Evolutionary conservation across 2,329 filamentous ascomycete species (phyloP).

Genomic region (Fusarium luffae): DNA sequence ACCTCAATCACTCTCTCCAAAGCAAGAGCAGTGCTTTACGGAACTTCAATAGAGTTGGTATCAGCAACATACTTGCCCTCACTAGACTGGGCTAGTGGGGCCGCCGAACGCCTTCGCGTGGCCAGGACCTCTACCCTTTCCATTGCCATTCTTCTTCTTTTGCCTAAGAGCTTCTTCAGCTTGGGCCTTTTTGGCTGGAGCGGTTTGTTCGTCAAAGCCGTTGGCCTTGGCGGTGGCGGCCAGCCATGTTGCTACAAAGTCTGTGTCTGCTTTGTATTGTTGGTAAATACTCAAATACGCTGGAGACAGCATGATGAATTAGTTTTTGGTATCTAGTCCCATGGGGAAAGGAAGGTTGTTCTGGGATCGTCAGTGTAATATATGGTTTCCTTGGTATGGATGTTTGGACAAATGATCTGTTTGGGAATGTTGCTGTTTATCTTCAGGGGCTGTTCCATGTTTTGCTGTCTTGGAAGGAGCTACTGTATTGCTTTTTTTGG

Average conservation of each 20-base stretch:
- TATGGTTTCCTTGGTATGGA: too few species aligned
- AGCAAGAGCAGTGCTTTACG: constrained; percentile 14
- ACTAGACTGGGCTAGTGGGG: neutral
- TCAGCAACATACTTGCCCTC: constrained; percentile 14
- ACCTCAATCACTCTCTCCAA: constrained; percentile 35
- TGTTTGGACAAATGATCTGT: too few species aligned
- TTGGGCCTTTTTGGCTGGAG: accelerated
- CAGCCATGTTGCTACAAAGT: constrained; percentile 32
- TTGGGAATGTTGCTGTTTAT: too few species aligned
- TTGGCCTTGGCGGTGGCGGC: constrained; percentile 29
- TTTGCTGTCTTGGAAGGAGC: neutral
- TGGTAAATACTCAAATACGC: constrained; percentile 17
- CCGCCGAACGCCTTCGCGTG: neutral
- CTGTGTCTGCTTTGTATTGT: constrained; percentile 39
- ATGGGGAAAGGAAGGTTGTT: too few species aligned
- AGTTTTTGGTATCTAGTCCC: too few species aligned
- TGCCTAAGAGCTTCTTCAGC: accelerated
- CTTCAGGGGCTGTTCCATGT: neutral
- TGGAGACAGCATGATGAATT: neutral
- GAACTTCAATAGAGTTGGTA: constrained; percentile 14
- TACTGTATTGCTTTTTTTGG: neutral
- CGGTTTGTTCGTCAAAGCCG: constrained; percentile 6
- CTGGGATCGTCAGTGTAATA: too few species aligned
- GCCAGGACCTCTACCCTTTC: constrained; percentile 14
- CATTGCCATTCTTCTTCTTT: constrained; percentile 2